Evolutionary conservation across 768 basidiomycete species (phyloP).

Genomic region (Lactifluus echinatus): DNA sequence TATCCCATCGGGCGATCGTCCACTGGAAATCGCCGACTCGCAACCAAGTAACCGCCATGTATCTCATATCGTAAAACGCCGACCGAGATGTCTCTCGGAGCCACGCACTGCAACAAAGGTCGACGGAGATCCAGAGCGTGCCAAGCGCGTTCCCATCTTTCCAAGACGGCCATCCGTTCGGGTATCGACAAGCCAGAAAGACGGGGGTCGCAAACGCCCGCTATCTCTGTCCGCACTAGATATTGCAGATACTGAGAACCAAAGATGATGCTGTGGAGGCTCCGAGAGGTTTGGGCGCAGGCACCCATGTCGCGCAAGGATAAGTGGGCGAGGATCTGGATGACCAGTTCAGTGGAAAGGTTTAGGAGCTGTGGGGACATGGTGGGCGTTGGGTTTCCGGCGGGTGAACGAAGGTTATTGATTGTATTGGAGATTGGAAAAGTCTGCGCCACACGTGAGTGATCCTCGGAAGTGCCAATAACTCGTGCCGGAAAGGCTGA

Average conservation of each 20-base stretch:
- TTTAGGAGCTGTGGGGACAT: conserved; percentile 15
- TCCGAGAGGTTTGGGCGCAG: conserved; percentile 7
- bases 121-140: conserved; percentile 5
- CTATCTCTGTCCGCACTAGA: conserved; percentile 9
- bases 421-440: neutral
- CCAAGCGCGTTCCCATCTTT: conserved; percentile 14
- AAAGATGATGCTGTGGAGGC: conserved; percentile 7
- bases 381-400: neutral
- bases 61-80: conserved; percentile 11
- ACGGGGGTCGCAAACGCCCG: conserved; percentile 11
- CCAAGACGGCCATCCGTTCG: conserved; percentile 7
- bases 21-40: neutral
- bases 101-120: conserved; percentile 9
- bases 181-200: conserved; percentile 2
- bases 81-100: conserved; percentile 2
- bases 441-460: conserved; percentile 1
- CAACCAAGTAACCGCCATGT: conserved; percentile 12
- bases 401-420: neutral
- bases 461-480: neutral
- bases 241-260: conserved; percentile 12
- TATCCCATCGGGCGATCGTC: conserved; percentile 17
- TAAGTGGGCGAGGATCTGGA: conserved; percentile 11
- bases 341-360: conserved; percentile 16
- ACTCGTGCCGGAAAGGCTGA: neutral
- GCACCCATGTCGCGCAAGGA: conserved; percentile 12